phyloP scores from a whole-genome alignment of 305 asterid genomes.

The Coffea humblotiana region DNA sequence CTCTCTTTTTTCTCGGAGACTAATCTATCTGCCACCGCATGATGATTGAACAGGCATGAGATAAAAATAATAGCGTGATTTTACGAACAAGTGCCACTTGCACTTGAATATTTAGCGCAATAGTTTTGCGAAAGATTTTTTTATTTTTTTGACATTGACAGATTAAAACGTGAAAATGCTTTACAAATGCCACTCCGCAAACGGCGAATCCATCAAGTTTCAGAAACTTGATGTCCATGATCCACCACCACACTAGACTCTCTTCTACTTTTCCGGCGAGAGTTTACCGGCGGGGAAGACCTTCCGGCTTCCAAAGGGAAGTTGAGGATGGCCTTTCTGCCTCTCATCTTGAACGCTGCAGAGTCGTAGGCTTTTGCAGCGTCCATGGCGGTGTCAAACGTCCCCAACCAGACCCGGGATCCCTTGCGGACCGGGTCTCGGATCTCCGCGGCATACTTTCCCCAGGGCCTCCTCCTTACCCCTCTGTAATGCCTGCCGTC shows the following conservation, averaged over 20 bases:
- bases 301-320: slow-evolving; percentile 72
- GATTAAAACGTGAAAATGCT: neutral
- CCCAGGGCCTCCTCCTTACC: slow-evolving; percentile 75
- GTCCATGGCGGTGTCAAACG: slow-evolving; percentile 53
- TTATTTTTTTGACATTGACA: neutral
- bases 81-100: too few relatives aligned
- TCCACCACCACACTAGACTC: neutral
- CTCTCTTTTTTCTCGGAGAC: too few relatives aligned
- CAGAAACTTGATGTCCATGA: neutral
- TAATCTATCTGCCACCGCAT: too few relatives aligned
- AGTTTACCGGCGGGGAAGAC: slow-evolving; percentile 37
- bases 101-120: neutral
- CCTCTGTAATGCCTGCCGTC: slow-evolving; percentile 46
- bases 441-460: slow-evolving; percentile 74
- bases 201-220: neutral
- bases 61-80: too few relatives aligned
- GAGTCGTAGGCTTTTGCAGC: slow-evolving; percentile 79
- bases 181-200: neutral
- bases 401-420: slow-evolving; percentile 67
- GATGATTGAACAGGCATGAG: too few relatives aligned
- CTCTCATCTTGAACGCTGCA: slow-evolving; percentile 74
- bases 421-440: slow-evolving; percentile 67
- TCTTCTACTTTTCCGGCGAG: slow-evolving; percentile 48
- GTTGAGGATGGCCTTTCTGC: slow-evolving; percentile 54
- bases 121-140: neutral